Conservation (phyloP, 257 asterid species). For the Scutellaria minor region DNA sequence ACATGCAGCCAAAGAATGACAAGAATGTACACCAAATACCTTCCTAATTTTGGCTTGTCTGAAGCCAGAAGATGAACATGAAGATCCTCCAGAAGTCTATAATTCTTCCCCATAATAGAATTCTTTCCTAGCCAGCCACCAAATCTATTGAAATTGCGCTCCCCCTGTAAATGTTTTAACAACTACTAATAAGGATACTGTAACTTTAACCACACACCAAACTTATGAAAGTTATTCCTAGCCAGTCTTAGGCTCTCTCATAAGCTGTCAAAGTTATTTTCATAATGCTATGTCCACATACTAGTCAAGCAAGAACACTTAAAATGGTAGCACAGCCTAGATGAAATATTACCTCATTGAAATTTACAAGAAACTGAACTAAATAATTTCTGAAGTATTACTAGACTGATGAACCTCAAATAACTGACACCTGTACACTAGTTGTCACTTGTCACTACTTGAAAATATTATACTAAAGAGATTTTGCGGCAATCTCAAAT, state of each 20-base stretch:
- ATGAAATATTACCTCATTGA: conserved; percentile 2
- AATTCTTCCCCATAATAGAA: conserved; percentile 84
- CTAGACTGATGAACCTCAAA: too few relatives aligned
- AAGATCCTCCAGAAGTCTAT: conserved; percentile 86
- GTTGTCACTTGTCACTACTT: background rate
- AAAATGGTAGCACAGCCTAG: background rate
- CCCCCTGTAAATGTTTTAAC: conserved; percentile 65
- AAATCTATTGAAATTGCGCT: conserved; percentile 89
- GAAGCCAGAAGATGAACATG: conserved; percentile 96
- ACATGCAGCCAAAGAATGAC: background rate
- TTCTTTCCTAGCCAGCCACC: conserved; percentile 99
- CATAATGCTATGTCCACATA: background rate
- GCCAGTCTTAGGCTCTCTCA: background rate
- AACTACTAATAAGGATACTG: conserved; percentile 15
- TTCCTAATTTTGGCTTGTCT: conserved; percentile 78
- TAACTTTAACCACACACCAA: background rate
- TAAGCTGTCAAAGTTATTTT: too few relatives aligned
- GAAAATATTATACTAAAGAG: background rate
- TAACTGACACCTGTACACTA: too few relatives aligned
- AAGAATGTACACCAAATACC: conserved; percentile 50
- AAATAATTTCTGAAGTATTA: background rate
- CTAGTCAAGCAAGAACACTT: background rate
- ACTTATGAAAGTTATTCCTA: background rate
- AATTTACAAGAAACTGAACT: background rate
- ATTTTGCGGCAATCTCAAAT: background rate